Conservation (phyloP, 2,329 filamentous ascomycete genomes). For the Sclerotinia borealis region DNA sequence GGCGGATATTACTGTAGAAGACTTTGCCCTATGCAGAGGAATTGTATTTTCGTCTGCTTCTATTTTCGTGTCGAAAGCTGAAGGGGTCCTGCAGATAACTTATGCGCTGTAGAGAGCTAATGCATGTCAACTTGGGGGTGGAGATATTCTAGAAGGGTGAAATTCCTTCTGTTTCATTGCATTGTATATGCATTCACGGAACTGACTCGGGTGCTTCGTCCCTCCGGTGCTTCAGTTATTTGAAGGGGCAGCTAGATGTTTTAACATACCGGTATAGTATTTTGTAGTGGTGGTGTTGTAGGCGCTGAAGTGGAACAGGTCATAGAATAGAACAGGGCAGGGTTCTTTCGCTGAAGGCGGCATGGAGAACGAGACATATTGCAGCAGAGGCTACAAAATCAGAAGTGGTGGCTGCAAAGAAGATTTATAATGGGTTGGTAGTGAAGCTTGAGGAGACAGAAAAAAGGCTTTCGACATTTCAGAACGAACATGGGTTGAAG, state of each 20-base stretch:
- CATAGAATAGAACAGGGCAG: too few relatives aligned
- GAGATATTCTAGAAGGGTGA: slow-evolving; percentile 5
- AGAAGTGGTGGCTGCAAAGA: too few relatives aligned
- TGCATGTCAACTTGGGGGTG: not conserved
- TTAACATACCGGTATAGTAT: not conserved
- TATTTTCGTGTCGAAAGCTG: not conserved
- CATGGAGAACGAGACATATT: too few relatives aligned
- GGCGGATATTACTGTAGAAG: not conserved
- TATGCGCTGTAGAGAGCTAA: not conserved
- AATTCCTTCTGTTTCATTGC: slow-evolving; percentile 9
- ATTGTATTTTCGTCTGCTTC: not conserved
- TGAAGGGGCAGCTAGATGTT: not conserved
- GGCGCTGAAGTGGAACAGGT: too few relatives aligned
- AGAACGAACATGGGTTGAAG: too few relatives aligned
- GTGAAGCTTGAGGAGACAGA: too few relatives aligned
- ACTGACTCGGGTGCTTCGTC: not conserved
- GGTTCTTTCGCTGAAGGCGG: too few relatives aligned
- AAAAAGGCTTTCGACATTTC: too few relatives aligned
- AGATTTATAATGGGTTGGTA: too few relatives aligned
- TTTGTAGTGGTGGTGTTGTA: not conserved
- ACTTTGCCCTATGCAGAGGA: not conserved
- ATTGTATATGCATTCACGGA: slow-evolving; percentile 2
- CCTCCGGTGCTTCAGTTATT: not conserved
- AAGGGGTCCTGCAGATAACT: not conserved
- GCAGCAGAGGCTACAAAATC: too few relatives aligned